These are phyloP conservation scores for Hippophae tibetana DNA, from an alignment of 306 rosid genomes.

Conservation along the genomic window DNA sequence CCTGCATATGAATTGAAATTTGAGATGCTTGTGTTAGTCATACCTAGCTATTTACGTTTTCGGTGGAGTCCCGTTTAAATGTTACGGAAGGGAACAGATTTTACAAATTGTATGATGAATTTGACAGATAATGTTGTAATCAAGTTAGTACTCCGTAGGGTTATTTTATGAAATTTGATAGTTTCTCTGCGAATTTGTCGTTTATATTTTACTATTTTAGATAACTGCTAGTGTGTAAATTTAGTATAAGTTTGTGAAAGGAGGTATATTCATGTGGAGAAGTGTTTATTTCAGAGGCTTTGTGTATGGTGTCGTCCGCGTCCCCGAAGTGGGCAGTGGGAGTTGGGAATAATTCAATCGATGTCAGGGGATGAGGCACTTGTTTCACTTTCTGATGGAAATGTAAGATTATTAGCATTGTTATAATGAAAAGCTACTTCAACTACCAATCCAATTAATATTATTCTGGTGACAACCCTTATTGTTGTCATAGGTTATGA, in stretches of 20 bases:
- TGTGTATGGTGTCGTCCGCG: conserved; percentile 77
- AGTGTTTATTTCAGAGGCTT: conserved; percentile 58
- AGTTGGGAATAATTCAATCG: conserved; percentile 67
- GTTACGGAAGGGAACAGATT: no score
- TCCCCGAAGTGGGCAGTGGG: conserved; percentile 67
- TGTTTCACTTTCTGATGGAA: conserved; percentile 60
- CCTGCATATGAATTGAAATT: no score
- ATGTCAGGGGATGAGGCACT: conserved; percentile 55
- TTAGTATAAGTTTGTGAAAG: conserved; percentile 17
- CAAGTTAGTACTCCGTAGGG: no score
- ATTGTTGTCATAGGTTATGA: conserved; percentile 46
- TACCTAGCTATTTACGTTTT: no score
- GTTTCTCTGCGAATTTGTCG: neutral
- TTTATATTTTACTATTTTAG: neutral
- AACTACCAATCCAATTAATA: neutral
- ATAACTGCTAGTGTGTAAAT: neutral
- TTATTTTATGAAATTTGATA: no score
- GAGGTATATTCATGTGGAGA: conserved; percentile 1
- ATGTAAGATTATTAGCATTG: conserved; percentile 39
- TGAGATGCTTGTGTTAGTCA: no score
- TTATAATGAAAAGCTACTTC: conserved; percentile 8
- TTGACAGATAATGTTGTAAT: no score
- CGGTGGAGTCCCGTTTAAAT: no score
- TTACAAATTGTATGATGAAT: no score
- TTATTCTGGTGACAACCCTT: conserved; percentile 20